Evolutionary conservation across 164 flowering plant species (phyloP), one percentile per base, ranked within the genome.

Genomic region (Umbellularia californica): DNA sequence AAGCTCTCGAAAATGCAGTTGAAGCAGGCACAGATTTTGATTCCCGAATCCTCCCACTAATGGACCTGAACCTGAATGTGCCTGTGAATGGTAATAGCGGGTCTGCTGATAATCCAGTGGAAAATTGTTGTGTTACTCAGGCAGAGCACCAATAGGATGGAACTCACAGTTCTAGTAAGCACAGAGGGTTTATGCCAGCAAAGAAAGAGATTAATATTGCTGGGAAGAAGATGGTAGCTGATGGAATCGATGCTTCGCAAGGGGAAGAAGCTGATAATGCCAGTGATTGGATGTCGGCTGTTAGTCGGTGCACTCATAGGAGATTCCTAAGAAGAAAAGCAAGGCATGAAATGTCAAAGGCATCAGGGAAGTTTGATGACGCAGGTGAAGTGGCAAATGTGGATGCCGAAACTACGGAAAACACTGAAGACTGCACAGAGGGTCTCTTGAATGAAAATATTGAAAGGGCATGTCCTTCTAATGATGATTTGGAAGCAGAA

Each of bases 271-370:
- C 85, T 79, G 90, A 83, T 71, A 72, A 87, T 83, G 78, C 82
- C 65, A 85, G 74, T 82, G 97, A 89, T 73, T 95, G 95, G 93
- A 77, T 70, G 70, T 97, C 98, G 74, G 97, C 95, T 76, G 97
- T 95, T 7, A 84, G 97, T 80, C 86, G 97, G 70, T 92, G 94
- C 76, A 91, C 99, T 77, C 98, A 88, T 73, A 87, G 95, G 74
- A 88, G 95, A 73, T 91, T 58, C 78, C 86, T 90, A 2, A 86
- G 92, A 80, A 87, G 98, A 72, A 84, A 92, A 86, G 91, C 94
- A 69, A 92, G 90, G 76, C 91, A 90, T 71, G 93, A 88, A 73
- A 76, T 77, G 72, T 73, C 79, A 51, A 87, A 81, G 60, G 80
- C 84, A 27, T 83, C 84, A 14, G 90, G 84, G 58, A 79, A 74